Conservation (phyloP, 768 basidiomycete genomes). For the Kwoniella shandongensis region DNA sequence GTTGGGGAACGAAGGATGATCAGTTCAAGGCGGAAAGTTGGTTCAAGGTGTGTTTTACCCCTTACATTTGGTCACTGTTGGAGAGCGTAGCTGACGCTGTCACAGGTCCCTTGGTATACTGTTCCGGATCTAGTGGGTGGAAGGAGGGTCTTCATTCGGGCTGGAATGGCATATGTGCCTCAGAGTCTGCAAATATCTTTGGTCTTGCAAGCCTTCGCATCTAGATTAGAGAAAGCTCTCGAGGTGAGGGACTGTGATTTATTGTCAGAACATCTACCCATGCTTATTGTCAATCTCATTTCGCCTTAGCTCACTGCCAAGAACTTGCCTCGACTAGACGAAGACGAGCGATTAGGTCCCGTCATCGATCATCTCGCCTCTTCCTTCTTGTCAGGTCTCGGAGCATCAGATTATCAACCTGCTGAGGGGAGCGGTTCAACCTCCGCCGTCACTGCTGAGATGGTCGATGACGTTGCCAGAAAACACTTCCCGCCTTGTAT, state of each 20-base stretch:
- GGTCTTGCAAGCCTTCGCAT: conserved; percentile 80
- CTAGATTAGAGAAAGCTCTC: conserved; percentile 68
- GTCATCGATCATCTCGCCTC: conserved; percentile 87
- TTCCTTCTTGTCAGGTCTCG: conserved; percentile 88
- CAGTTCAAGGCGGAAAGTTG: conserved; percentile 63
- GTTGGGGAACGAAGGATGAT: conserved; percentile 53
- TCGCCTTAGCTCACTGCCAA: conserved; percentile 71
- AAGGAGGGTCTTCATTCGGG: conserved; percentile 71
- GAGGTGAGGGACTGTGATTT: conserved; percentile 61
- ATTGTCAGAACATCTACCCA: background rate
- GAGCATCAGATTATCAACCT: conserved; percentile 58
- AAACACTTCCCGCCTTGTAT: conserved; percentile 96
- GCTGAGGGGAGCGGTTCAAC: conserved; percentile 57
- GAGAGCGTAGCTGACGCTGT: background rate
- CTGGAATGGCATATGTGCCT: conserved; percentile 88
- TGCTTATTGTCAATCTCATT: background rate
- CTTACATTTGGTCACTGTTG: background rate
- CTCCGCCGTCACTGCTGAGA: conserved; percentile 81
- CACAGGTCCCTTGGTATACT: conserved; percentile 90
- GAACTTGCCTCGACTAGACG: conserved; percentile 84
- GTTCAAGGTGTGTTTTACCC: conserved; percentile 65
- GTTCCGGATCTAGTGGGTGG: conserved; percentile 88
- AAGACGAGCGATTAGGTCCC: conserved; percentile 85
- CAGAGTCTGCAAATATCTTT: conserved; percentile 74
- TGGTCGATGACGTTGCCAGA: conserved; percentile 81